phyloP scores from a whole-genome alignment of 345 rosid species.

The Rhodomyrtus tomentosa region DNA sequence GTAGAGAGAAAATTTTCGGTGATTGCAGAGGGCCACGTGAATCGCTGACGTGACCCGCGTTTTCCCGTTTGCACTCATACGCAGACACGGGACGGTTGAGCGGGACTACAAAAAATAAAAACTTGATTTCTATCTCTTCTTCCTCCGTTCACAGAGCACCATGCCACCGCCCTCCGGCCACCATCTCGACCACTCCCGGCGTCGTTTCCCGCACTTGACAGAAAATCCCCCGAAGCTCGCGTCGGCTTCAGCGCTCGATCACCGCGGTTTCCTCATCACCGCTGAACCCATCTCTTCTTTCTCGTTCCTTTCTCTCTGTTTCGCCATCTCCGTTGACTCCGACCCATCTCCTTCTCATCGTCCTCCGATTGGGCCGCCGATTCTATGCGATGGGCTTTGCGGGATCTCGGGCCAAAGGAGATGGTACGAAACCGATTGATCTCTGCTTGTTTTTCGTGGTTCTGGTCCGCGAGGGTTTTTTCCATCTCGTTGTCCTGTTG shows the following conservation, averaged over 20 bases:
- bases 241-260: neutral
- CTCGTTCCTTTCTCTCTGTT: neutral
- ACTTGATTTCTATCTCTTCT: too few relatives aligned
- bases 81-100: too few relatives aligned
- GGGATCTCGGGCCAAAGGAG: constrained; percentile 4
- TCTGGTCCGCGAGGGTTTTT: neutral
- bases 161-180: too few relatives aligned
- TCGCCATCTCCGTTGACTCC: neutral
- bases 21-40: too few relatives aligned
- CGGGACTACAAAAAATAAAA: too few relatives aligned
- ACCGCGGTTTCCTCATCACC: neutral
- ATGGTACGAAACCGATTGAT: neutral
- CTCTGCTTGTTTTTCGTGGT: neutral
- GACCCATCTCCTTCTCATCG: neutral
- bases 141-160: too few relatives aligned
- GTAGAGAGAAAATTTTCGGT: too few relatives aligned
- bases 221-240: neutral
- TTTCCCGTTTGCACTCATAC: too few relatives aligned
- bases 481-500: too few relatives aligned
- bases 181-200: too few relatives aligned
- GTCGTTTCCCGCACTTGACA: neutral
- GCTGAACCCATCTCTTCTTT: too few relatives aligned
- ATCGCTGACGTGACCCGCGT: too few relatives aligned
- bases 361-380: neutral
- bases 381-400: constrained; percentile 11